Base-by-base conservation (phyloP, 1,284 basidiomycete species). In the Stygiomarasmius scandens region DNA sequence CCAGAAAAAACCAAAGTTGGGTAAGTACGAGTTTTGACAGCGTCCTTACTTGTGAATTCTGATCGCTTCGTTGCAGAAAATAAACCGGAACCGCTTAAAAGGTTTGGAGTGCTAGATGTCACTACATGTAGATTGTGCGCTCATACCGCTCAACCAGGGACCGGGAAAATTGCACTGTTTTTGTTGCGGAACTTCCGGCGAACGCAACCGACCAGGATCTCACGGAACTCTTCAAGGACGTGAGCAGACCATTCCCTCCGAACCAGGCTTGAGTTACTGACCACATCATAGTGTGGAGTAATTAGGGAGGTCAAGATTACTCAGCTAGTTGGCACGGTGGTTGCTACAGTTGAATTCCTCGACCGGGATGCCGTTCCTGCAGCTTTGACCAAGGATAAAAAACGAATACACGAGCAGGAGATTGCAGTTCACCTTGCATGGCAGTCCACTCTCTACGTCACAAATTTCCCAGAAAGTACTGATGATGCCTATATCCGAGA, bases 401-500 rank as follows among this genome's bases (percentile, higher is more conserved):
- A 97, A 69, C 84, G 86, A 32, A 67, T 99, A 49, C 78, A 82
- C 43, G 87, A 79, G 0, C 75, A 84, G 47, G 90, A 95, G 67
- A 80, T 97, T 14, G 81, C 83, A 12, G 93, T 99, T 1, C 85
- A 93, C 67, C 80, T 97, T 53, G 94, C 93, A 4, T 98, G 95
- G 93, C 85, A 90, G 61, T 96, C 95, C 3, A 99, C 96, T 1
- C 75, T 99, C 3, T 99, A 96, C 71, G 89, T 98, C 45, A 98
- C 97, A 12, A 99, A 99, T 74, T 99, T 98, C 74, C 89, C 94
- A 0, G 91, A 93, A 67, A 81, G 82, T 14, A 82, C 84, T n/a
- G 93, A 96, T 65, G 95, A 98, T 69, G 76, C 77, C 0, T 82
- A 74, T 23, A 83, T 99, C 49, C 81, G 95, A 32, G 75, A 84